Conservation (phyloP, 768 basidiomycete genomes). For the Lenzites betulinus region DNA sequence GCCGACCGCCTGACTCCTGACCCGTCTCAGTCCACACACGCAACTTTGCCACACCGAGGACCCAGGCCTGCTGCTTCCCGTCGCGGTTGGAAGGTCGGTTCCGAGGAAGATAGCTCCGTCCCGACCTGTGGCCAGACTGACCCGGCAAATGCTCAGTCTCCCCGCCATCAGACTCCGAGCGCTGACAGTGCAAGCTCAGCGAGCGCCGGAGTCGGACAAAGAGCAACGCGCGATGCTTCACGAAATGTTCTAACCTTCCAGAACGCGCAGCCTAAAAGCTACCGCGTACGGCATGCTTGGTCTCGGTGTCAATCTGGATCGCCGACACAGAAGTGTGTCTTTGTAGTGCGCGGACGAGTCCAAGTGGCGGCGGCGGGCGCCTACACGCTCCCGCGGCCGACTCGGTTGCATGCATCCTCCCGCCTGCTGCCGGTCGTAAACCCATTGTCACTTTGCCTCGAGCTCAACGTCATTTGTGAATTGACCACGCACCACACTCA, state of each 20-base stretch:
- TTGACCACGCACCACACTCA: not conserved
- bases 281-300: constrained; percentile 17
- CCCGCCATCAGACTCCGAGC: not conserved
- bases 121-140: not conserved
- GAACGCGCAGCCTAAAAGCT: constrained; percentile 17
- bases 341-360: not conserved
- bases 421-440: not conserved
- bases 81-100: constrained; percentile 7
- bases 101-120: constrained; percentile 3
- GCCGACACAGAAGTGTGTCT: not conserved
- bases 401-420: not conserved
- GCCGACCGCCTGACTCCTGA: not conserved
- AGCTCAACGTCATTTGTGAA: not conserved
- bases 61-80: constrained; percentile 3
- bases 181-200: not conserved
- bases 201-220: not conserved
- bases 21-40: no score
- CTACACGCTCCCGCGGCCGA: not conserved
- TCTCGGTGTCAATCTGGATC: constrained; percentile 19
- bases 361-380: not conserved
- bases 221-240: constrained; percentile 4
- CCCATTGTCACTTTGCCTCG: not conserved
- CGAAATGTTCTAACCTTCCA: constrained; percentile 16
- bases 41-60: not conserved
- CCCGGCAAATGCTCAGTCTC: not conserved